Percentiles rank a stretch among this genome's conserved stretches.
Conservation (phyloP, 1,284 basidiomycete species). For the Paramarasmius palmivorus region DNA sequence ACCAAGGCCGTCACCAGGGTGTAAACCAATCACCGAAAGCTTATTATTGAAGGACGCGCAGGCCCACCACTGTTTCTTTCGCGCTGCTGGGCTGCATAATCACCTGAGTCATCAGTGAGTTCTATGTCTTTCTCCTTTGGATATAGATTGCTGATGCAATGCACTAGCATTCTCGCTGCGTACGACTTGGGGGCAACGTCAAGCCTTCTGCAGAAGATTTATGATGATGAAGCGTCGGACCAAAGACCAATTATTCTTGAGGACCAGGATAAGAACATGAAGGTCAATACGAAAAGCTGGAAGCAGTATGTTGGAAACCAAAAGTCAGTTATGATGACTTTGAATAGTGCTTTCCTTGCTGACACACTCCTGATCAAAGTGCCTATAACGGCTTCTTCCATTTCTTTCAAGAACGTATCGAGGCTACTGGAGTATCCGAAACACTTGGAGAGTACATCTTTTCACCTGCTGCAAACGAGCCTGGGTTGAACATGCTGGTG, state of each 20-base stretch:
- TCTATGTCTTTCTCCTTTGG: not conserved
- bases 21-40: slow-evolving; percentile 44
- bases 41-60: slow-evolving; percentile 58
- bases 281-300: slow-evolving; percentile 53
- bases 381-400: slow-evolving; percentile 52
- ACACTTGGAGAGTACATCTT: slow-evolving; percentile 59
- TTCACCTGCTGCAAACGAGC: slow-evolving; percentile 44
- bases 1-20: slow-evolving; percentile 50
- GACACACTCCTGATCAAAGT: slow-evolving; percentile 18
- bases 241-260: slow-evolving; percentile 48
- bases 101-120: slow-evolving; percentile 62
- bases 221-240: slow-evolving; percentile 38
- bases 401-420: slow-evolving; percentile 57
- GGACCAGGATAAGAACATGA: slow-evolving; percentile 35
- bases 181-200: slow-evolving; percentile 65
- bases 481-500: slow-evolving; percentile 52
- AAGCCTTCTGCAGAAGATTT: slow-evolving; percentile 52
- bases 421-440: slow-evolving; percentile 38
- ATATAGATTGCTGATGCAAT: slow-evolving; percentile 1
- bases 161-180: slow-evolving; percentile 52
- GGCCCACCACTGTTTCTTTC: slow-evolving; percentile 59
- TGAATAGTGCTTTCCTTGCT: not conserved
- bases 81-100: slow-evolving; percentile 55
- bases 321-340: slow-evolving; percentile 37
- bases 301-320: slow-evolving; percentile 52